These are phyloP conservation scores for Boletus bicolor DNA, from an alignment of 768 basidiomycete species.

Conservation along the genomic window DNA sequence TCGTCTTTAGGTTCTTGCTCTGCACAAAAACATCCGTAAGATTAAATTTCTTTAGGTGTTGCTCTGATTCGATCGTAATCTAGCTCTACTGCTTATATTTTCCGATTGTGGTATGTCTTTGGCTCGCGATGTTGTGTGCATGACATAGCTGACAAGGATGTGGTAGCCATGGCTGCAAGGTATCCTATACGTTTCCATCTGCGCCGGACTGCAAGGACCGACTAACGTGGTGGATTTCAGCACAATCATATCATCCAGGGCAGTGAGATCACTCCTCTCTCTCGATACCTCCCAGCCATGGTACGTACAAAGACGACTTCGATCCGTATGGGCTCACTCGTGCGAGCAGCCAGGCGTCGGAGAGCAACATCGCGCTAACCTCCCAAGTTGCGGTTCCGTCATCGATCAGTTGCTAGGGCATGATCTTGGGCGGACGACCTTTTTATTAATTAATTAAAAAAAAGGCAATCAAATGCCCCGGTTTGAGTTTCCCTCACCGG, in stretches of 20 bases:
- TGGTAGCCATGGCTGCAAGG: slow-evolving; percentile 10
- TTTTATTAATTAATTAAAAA: too few relatives aligned
- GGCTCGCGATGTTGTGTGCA: background rate
- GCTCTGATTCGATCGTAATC: background rate
- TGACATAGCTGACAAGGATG: background rate
- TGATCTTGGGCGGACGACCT: too few relatives aligned
- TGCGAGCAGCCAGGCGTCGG: background rate
- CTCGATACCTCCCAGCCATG: background rate
- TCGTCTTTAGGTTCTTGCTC: slow-evolving; percentile 1
- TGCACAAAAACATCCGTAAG: slow-evolving; percentile 6
- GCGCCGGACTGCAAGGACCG: background rate
- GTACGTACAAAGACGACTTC: background rate
- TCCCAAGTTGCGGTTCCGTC: slow-evolving; percentile 5
- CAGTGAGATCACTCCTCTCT: slow-evolving; percentile 5
- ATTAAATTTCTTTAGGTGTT: background rate
- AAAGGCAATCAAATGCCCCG: too few relatives aligned
- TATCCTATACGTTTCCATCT: background rate
- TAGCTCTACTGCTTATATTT: background rate
- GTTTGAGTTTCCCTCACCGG: too few relatives aligned
- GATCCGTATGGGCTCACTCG: background rate
- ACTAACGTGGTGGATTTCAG: slow-evolving; percentile 2
- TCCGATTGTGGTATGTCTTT: slow-evolving; percentile 1
- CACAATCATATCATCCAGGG: slow-evolving; percentile 12
- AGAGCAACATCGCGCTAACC: slow-evolving; percentile 2
- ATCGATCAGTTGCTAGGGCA: background rate